phyloP scores from a whole-genome alignment of 495 filamentous ascomycete genomes.

The Bombardia bombarda region DNA sequence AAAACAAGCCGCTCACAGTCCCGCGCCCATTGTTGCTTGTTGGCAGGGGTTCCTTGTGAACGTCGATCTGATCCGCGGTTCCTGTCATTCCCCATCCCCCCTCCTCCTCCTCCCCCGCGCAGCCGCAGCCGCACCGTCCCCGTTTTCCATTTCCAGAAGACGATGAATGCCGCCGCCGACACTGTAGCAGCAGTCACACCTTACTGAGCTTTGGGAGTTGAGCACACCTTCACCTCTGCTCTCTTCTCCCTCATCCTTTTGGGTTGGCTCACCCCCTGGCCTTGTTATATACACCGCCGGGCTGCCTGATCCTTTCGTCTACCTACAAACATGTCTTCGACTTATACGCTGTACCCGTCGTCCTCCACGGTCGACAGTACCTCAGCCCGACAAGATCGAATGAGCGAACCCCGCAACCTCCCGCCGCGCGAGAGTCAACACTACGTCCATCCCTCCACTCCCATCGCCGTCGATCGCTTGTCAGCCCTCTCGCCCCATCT shows the following conservation, averaged over 20 bases:
- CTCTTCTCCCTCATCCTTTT: not conserved
- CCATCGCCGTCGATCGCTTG: conserved; percentile 22
- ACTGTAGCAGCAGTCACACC: not conserved
- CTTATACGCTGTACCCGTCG: conserved; percentile 20
- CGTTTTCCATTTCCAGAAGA: not conserved
- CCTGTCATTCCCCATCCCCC: not conserved
- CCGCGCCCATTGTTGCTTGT: not conserved
- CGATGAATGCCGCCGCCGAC: conserved; percentile 17
- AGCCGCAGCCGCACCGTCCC: conserved; percentile 10
- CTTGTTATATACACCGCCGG: conserved; percentile 12
- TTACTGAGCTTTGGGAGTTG: conserved; percentile 11
- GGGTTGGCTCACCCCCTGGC: not conserved
- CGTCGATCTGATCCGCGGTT: not conserved
- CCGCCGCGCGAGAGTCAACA: conserved; percentile 14
- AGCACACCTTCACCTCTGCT: conserved; percentile 1
- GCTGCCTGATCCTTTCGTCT: conserved; percentile 6
- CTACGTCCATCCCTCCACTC: conserved; percentile 11
- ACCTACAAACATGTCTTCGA: conserved; percentile 24
- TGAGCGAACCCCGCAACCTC: conserved; percentile 19
- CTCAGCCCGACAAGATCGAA: conserved; percentile 13
- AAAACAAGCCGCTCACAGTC: too few species aligned
- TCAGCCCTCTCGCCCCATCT: conserved; percentile 33
- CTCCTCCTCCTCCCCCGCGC: conserved; percentile 4
- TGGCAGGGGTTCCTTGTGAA: not conserved
- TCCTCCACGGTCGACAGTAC: conserved; percentile 16